phyloP scores from a whole-genome alignment of 1,284 basidiomycete genomes.

The Cryptococcus sp. region DNA sequence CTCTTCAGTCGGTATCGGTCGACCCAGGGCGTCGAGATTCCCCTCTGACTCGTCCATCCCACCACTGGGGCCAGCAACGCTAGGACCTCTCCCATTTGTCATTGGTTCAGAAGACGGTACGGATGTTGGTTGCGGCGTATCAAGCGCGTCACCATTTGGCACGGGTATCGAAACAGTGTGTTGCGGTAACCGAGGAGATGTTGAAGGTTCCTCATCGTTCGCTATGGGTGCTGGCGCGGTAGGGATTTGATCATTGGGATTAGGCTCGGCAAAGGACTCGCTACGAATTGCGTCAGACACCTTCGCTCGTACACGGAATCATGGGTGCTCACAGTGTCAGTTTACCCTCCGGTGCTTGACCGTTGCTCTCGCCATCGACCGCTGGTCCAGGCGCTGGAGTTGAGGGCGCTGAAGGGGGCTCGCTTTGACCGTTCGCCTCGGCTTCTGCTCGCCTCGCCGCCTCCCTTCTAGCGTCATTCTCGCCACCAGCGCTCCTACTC shows the following conservation, averaged over 20 bases:
- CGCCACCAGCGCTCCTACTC: slow-evolving; percentile 28
- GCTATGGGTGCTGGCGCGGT: slow-evolving; percentile 34
- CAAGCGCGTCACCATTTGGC: slow-evolving; percentile 45
- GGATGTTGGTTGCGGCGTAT: slow-evolving; percentile 26
- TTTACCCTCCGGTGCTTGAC: slow-evolving; percentile 13
- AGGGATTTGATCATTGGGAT: slow-evolving; percentile 52
- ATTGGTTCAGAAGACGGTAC: slow-evolving; percentile 4
- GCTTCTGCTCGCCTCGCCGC: slow-evolving; percentile 10
- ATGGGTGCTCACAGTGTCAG: slow-evolving; percentile 36
- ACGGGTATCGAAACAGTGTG: slow-evolving; percentile 42
- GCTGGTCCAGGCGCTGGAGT: slow-evolving; percentile 16
- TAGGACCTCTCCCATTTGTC: slow-evolving; percentile 1
- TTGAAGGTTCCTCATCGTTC: slow-evolving; percentile 4
- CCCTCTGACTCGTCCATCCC: slow-evolving; percentile 34
- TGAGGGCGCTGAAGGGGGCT: slow-evolving; percentile 7
- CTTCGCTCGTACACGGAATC: not conserved
- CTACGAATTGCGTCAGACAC: slow-evolving; percentile 13
- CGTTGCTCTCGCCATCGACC: slow-evolving; percentile 2
- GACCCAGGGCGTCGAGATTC: slow-evolving; percentile 35
- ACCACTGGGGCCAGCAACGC: not conserved
- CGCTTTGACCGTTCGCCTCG: slow-evolving; percentile 2
- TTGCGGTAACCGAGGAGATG: slow-evolving; percentile 26
- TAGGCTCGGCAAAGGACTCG: slow-evolving; percentile 48
- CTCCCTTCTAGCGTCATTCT: slow-evolving; percentile 40
- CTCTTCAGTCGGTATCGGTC: slow-evolving; percentile 60